Evolutionary conservation across 2,329 filamentous ascomycete species (phyloP).

Genomic region (Fusarium sp.): DNA sequence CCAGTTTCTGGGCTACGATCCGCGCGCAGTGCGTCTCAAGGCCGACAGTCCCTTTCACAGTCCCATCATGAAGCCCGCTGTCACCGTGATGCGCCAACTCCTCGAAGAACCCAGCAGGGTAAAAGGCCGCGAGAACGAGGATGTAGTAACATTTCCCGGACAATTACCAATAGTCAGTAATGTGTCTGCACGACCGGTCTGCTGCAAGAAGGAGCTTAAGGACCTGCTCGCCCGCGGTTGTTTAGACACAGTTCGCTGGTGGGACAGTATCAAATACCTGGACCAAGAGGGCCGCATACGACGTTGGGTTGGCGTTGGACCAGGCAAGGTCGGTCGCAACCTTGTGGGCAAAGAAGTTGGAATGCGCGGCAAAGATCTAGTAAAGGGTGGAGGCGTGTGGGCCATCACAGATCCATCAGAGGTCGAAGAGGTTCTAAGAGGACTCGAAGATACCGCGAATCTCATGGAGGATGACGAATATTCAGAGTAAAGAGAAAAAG

Average conservation of each 20-base stretch:
- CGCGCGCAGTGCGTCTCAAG: slow-evolving; percentile 87
- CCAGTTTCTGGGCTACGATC: slow-evolving; percentile 93
- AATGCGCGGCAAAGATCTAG: slow-evolving; percentile 81
- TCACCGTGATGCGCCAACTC: slow-evolving; percentile 78
- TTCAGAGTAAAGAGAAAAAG: slow-evolving; percentile 39
- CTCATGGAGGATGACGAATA: slow-evolving; percentile 65
- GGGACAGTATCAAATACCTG: slow-evolving; percentile 91
- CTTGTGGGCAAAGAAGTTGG: slow-evolving; percentile 96
- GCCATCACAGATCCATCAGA: slow-evolving; percentile 86
- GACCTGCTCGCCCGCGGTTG: slow-evolving; percentile 85
- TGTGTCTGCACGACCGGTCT: slow-evolving; percentile 84
- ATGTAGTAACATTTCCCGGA: slow-evolving; percentile 83
- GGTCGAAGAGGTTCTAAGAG: slow-evolving; percentile 77
- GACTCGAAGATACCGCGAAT: slow-evolving; percentile 74
- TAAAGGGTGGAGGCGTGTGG: slow-evolving; percentile 94
- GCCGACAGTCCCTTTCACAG: slow-evolving; percentile 93
- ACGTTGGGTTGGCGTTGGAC: slow-evolving; percentile 92
- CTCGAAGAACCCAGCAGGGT: slow-evolving; percentile 72
- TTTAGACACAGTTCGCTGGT: slow-evolving; percentile 95
- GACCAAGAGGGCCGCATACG: slow-evolving; percentile 86
- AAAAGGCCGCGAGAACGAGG: slow-evolving; percentile 67
- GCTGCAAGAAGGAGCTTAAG: slow-evolving; percentile 80
- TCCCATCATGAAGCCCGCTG: slow-evolving; percentile 90
- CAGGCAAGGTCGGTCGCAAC: slow-evolving; percentile 93
- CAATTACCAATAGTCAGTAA: slow-evolving; percentile 87